Evolutionary conservation across 1,284 basidiomycete genomes (phyloP).

Genomic region (Veloboletus limbatus): DNA sequence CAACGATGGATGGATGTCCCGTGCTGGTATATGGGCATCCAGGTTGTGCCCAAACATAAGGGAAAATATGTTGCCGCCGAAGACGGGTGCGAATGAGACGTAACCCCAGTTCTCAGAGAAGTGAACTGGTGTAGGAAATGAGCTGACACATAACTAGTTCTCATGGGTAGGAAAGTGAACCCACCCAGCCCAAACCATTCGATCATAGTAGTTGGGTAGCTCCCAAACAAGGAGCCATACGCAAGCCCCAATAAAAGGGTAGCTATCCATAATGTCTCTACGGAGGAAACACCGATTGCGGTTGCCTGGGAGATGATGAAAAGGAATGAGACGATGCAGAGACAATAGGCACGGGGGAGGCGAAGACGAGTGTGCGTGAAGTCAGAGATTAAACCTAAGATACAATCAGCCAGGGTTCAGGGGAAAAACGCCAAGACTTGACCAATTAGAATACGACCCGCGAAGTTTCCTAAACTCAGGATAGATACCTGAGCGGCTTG

Average conservation of each 20-base stretch:
- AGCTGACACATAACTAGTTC: not conserved
- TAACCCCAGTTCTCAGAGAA: conserved; percentile 88
- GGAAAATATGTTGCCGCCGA: conserved; percentile 85
- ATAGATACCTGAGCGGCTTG: conserved; percentile 86
- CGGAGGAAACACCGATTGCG: conserved; percentile 55
- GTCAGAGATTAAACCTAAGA: conserved; percentile 71
- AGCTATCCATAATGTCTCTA: conserved; percentile 70
- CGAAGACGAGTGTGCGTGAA: conserved; percentile 55
- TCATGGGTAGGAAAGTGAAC: conserved; percentile 23
- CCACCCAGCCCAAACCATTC: conserved; percentile 85
- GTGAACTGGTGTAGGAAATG: conserved; percentile 42
- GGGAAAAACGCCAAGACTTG: not conserved
- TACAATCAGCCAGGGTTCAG: not conserved
- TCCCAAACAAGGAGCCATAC: conserved; percentile 78
- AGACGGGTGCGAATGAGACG: conserved; percentile 69
- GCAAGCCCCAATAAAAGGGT: conserved; percentile 71
- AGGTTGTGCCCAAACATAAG: conserved; percentile 78
- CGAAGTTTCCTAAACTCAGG: conserved; percentile 82
- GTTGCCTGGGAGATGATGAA: conserved; percentile 72
- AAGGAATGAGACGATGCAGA: conserved; percentile 60
- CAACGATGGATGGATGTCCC: conserved; percentile 1
- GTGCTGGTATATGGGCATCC: conserved; percentile 59
- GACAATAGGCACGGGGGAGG: conserved; percentile 69
- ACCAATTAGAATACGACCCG: conserved; percentile 80
- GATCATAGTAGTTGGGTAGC: conserved; percentile 72